Conservation (phyloP, 192 early-diverging fungal species). For the Backusella morwellensis region DNA sequence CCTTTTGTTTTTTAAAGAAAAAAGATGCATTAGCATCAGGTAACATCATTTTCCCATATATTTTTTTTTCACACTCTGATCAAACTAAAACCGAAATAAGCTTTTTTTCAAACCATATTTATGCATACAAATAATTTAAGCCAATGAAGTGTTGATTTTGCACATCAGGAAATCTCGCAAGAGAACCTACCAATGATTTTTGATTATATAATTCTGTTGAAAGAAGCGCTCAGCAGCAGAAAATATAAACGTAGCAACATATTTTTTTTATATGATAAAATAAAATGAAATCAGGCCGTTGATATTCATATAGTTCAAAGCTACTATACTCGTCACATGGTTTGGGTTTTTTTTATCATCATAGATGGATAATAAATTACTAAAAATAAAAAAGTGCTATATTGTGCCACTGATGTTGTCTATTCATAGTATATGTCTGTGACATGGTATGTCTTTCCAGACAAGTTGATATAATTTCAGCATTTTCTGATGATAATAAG, state of each 20-base stretch:
- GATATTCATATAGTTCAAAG: not conserved
- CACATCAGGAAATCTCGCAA: not conserved
- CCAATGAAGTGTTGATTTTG: not conserved
- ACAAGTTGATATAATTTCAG: no score
- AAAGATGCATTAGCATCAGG: not conserved
- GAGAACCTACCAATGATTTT: not conserved
- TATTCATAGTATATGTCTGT: not conserved
- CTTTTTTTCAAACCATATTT: not conserved
- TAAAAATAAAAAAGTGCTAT: not conserved
- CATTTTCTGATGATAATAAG: not conserved
- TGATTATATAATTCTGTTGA: not conserved
- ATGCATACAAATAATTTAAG: not conserved
- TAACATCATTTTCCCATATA: not conserved
- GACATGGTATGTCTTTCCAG: not conserved
- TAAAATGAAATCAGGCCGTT: no score
- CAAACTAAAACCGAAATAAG: not conserved
- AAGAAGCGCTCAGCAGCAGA: no score
- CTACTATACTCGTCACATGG: not conserved
- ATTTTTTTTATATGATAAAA: not conserved
- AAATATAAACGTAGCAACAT: not conserved
- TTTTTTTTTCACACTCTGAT: not conserved
- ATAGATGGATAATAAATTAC: not conserved
- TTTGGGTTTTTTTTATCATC: not conserved
- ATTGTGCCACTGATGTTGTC: not conserved
- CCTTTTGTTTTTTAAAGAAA: not conserved